Percentiles rank a stretch among this genome's conserved stretches.
These are phyloP conservation scores for Coniochaeta sp. DNA, from an alignment of 2,329 filamentous ascomycete species.

Conservation along the genomic window DNA sequence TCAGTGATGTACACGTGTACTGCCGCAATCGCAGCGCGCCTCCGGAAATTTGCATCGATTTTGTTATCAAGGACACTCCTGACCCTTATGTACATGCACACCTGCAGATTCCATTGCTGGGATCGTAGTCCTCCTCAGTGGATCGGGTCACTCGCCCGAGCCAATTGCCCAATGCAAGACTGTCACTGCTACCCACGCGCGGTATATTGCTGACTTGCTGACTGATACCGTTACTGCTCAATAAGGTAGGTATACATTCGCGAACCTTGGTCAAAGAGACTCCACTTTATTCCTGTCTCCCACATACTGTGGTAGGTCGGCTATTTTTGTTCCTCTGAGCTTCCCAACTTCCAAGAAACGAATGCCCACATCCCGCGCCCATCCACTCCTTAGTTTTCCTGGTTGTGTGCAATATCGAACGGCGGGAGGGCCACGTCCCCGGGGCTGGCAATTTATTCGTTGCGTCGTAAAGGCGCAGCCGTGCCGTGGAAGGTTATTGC, in stretches of 20 bases:
- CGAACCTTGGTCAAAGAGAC: too few species aligned
- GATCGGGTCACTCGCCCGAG: background rate
- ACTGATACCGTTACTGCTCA: too few species aligned
- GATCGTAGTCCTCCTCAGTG: background rate
- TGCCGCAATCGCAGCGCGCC: background rate
- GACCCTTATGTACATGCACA: background rate
- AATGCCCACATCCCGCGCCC: background rate
- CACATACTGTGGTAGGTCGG: too few species aligned
- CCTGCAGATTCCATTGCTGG: background rate
- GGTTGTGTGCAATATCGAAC: background rate
- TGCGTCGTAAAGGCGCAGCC: background rate
- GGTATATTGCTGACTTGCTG: background rate
- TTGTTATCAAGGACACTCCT: background rate
- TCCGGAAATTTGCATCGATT: background rate
- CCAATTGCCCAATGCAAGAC: too few species aligned
- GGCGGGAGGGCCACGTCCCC: background rate
- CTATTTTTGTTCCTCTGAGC: background rate
- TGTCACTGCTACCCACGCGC: too few species aligned
- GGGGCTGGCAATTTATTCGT: background rate
- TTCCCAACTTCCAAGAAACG: background rate
- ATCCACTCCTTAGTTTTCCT: background rate
- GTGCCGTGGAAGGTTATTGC: background rate
- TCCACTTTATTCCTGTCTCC: too few species aligned
- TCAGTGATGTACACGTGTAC: too few species aligned
- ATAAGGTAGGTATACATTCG: too few species aligned